Evolutionary conservation across 2,329 filamentous ascomycete species (phyloP), one percentile per base, ranked within the genome.

Genomic region (Hymenoscyphus salicellus): DNA sequence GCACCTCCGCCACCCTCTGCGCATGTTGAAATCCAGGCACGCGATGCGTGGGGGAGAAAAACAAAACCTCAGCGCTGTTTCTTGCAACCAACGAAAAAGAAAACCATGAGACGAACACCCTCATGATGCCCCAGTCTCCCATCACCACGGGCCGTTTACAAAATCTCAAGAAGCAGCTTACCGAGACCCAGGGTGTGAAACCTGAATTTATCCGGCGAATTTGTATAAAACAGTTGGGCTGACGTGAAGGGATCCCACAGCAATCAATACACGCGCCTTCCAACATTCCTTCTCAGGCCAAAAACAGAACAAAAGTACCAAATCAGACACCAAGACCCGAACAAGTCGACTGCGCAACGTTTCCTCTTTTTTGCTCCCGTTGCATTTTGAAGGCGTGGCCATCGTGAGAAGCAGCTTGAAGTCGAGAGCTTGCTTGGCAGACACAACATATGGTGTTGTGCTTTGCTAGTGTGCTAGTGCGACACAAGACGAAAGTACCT

Each of bases 381-480:
- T 56, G 16, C 16, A 49, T 49, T 20, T 20, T 11, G 8, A 23
- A 32, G 30, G 28, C 55, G 55, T 56, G 55, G 55, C 55, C 23
- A 56, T 26, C 28, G 8, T 28, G 55, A 30, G 55, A 33, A 56
- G 26, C 55, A 56, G 55, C 23, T 56, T 52, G 10, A 28, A 52
- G 46, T 52, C 46, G 20, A 52, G 36, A 38, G 36, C 14, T 52
- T 10, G 20, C 46, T 52, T 52, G 30, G 30, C 55, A 8, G 17
- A 14, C 55, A 56, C 55, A 30, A 20, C 55, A 33, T 56, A 20
- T 56, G 55, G 55, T 56, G 55, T 20, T 30, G 28, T 56, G 28
- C 55, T 33, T 33, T 28, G 55, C 11, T 7, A 52, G 46, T 52
- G 26, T n/a, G 46, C 28, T 3, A 30, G 28, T n/a, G 28, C 6